Evolutionary conservation across 805 yeast species (phyloP), one percentile per base, ranked within the genome.

Genomic region (Wickerhamomyces tratensis): DNA sequence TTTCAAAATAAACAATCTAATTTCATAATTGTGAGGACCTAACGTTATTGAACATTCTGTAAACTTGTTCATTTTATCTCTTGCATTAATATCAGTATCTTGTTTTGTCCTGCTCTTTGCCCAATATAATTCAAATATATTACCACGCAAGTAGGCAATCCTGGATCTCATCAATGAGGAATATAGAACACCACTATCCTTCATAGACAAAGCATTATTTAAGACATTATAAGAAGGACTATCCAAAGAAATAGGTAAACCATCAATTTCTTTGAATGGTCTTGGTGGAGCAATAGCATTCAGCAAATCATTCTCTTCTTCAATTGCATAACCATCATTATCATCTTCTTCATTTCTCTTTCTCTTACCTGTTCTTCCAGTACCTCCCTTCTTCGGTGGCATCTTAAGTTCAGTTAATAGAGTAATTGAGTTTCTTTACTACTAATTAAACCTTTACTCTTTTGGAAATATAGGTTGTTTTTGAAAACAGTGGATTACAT

Each of bases 31-130:
- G 61, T 91, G 98, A 0, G 96, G 96, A 0, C 97, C 98, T 25
- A 83, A 69, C 10, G 69, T 67, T 63, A 88, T 62, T 2, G 67
- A 63, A 46, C 89, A 78, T 50, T 89, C 96, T 50, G 91, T 77
- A 43, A 93, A 65, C 57, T 87, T 88, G 46, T 87, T 82, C 96
- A 89, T 88, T 43, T 79, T 79, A 49, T 91, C 97, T 52, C 94
- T 67, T 5, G 85, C 82, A 55, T 75, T 77, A n/a, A 57, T 61
- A 43, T 68, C 71, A 46, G 68, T 58, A 43, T 63, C 58, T 29
- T 61, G 45, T 62, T 61, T 42, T 58, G 70, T 41, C 66, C 69
- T 41, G 40, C 81, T 83, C 46, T 83, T 77, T 7, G 82, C 71
- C 96, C 97, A 91, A 52, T 79, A 86, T 39, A 82, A 68, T 45